Evolutionary conservation across 331 rosid species (phyloP).

Genomic region (Spiraea crenata): DNA sequence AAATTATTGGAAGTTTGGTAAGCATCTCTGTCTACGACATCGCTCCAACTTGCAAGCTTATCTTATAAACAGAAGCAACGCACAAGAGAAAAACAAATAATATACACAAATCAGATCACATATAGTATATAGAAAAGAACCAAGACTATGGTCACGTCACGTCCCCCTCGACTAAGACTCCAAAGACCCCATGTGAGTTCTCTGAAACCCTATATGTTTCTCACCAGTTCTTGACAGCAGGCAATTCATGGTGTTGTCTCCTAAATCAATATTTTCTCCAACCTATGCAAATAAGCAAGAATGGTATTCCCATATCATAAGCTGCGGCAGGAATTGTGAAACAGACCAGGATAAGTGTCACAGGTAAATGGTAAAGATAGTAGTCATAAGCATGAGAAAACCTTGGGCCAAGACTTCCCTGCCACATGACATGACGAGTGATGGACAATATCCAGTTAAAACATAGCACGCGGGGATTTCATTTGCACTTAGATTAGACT

Average conservation of each 20-base stretch:
- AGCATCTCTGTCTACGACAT: conserved; percentile 8
- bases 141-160: conserved; percentile 29
- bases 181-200: conserved; percentile 40
- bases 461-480: too few relatives aligned
- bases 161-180: neutral
- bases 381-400: too few relatives aligned
- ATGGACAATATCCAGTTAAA: too few relatives aligned
- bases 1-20: neutral
- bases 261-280: conserved; percentile 16
- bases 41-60: conserved; percentile 1
- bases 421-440: too few relatives aligned
- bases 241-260: conserved; percentile 10
- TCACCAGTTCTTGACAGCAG: conserved; percentile 14
- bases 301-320: neutral
- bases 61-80: neutral
- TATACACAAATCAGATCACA: conserved; percentile 26
- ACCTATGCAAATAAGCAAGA: conserved; percentile 24
- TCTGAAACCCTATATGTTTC: conserved; percentile 28
- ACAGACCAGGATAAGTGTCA: neutral
- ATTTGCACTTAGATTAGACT: too few relatives aligned
- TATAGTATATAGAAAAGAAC: conserved; percentile 24
- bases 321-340: too few relatives aligned
- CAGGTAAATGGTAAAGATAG: neutral
- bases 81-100: conserved; percentile 21
- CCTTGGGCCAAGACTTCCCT: too few relatives aligned